phyloP scores from a whole-genome alignment of 2,329 filamentous ascomycete genomes.

The Fusarium poae region DNA sequence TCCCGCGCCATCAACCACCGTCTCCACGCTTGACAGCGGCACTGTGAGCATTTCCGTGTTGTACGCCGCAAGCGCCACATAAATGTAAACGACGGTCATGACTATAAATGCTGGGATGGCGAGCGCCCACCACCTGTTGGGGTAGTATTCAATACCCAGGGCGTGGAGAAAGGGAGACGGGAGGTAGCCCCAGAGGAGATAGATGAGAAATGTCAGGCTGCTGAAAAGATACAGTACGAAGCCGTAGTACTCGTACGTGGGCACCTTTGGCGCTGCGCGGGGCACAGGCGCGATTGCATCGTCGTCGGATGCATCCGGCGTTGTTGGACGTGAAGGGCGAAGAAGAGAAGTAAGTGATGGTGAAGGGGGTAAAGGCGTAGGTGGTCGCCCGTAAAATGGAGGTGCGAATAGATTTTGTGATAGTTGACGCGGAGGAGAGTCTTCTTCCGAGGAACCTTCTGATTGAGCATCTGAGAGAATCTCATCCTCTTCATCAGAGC shows the following conservation, averaged over 20 bases:
- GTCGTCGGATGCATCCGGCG: slow-evolving; percentile 90
- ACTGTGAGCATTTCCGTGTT: slow-evolving; percentile 92
- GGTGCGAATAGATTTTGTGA: slow-evolving; percentile 74
- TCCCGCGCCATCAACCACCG: slow-evolving; percentile 90
- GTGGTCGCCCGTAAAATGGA: slow-evolving; percentile 97
- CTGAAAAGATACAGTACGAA: slow-evolving; percentile 96
- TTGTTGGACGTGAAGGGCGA: slow-evolving; percentile 90
- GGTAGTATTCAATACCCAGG: slow-evolving; percentile 95
- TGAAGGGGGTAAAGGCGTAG: slow-evolving; percentile 91
- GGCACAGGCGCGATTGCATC: slow-evolving; percentile 88
- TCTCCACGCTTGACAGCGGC: slow-evolving; percentile 83
- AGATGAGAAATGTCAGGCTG: slow-evolving; percentile 81
- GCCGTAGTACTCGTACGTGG: slow-evolving; percentile 99
- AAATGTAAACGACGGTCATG: slow-evolving; percentile 90
- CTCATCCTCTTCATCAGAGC: slow-evolving; percentile 56
- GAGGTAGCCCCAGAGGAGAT: slow-evolving; percentile 86
- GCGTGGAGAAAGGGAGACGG: slow-evolving; percentile 92
- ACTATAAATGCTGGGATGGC: slow-evolving; percentile 92
- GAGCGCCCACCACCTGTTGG: slow-evolving; percentile 96
- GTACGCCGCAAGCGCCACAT: slow-evolving; percentile 89
- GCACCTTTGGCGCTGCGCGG: slow-evolving; percentile 89
- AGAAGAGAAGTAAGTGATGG: slow-evolving; percentile 93
- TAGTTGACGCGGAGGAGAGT: slow-evolving; percentile 59
- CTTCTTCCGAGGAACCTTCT: slow-evolving; percentile 51
- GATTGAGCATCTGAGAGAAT: slow-evolving; percentile 54